These are phyloP conservation scores for Phytopythium delawarense DNA, from an alignment of 352 stramenopile genomes.

Conservation along the genomic window DNA sequence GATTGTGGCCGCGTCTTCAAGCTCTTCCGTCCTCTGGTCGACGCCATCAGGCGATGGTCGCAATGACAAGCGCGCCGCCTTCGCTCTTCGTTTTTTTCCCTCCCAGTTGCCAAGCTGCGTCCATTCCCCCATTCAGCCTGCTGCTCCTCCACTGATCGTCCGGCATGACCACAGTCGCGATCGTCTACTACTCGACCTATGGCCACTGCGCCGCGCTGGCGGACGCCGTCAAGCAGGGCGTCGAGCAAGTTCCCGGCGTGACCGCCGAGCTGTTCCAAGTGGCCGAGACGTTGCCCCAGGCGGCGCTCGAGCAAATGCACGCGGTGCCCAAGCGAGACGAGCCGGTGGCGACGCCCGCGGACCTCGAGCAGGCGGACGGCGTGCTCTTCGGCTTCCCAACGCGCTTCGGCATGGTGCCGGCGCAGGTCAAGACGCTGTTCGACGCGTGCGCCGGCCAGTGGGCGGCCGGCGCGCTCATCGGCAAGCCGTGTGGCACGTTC, in stretches of 20 bases:
- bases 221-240: conserved; percentile 55
- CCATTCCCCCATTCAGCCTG: neutral
- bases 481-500: conserved; percentile 89
- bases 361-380: conserved; percentile 65
- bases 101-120: neutral
- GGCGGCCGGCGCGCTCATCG: conserved; percentile 71
- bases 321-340: conserved; percentile 61
- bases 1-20: too few relatives aligned
- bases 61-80: neutral
- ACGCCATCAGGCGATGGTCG: neutral
- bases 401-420: conserved; percentile 70
- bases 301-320: conserved; percentile 71
- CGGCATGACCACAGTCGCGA: conserved; percentile 56
- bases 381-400: conserved; percentile 87
- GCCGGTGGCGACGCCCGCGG: conserved; percentile 44
- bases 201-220: conserved; percentile 69
- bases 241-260: conserved; percentile 46
- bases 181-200: conserved; percentile 83
- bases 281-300: conserved; percentile 66
- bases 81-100: too few relatives aligned
- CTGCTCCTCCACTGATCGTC: too few relatives aligned
- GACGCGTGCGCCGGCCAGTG: conserved; percentile 86
- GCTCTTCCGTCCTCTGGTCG: neutral
- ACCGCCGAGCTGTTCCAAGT: conserved; percentile 54
- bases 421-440: conserved; percentile 90